Evolutionary conservation across 441 rosid genomes (phyloP).

Genomic region (Populus hybrid): DNA sequence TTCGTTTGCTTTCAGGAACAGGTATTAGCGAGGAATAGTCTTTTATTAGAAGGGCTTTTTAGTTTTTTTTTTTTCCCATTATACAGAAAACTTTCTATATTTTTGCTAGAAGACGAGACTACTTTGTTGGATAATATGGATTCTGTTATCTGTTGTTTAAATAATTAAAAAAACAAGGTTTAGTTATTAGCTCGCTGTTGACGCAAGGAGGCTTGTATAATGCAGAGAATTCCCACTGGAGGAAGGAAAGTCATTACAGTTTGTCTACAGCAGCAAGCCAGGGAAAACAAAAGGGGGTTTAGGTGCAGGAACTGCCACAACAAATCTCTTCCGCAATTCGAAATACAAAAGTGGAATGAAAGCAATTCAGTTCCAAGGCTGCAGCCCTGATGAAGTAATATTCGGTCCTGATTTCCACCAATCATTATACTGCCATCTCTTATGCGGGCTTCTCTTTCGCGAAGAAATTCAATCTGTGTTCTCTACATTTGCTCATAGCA

Average conservation of each 20-base stretch:
- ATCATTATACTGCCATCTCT: slow-evolving; percentile 88
- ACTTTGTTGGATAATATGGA: background rate
- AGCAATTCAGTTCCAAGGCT: slow-evolving; percentile 52
- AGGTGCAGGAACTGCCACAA: slow-evolving; percentile 76
- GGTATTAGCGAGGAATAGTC: slow-evolving; percentile 32
- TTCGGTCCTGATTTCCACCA: slow-evolving; percentile 89
- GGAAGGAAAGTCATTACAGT: slow-evolving; percentile 71
- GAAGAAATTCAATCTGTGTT: slow-evolving; percentile 66
- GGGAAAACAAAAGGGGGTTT: slow-evolving; percentile 79
- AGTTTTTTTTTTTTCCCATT: background rate
- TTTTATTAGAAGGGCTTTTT: background rate
- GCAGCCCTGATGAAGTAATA: slow-evolving; percentile 94
- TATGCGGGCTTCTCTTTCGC: slow-evolving; percentile 72
- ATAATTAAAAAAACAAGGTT: background rate
- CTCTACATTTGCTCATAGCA: slow-evolving; percentile 82
- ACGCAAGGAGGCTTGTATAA: slow-evolving; percentile 6
- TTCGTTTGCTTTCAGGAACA: slow-evolving; percentile 86
- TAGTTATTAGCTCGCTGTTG: slow-evolving; percentile 11
- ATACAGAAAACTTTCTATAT: background rate
- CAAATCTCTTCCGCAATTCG: slow-evolving; percentile 68
- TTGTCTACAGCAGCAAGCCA: slow-evolving; percentile 78
- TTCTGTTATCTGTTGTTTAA: background rate
- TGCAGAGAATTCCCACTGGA: slow-evolving; percentile 75
- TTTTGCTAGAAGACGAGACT: background rate
- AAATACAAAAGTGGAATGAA: slow-evolving; percentile 59